A percentile compares a stretch with the other conserved stretches of the same genome.
Evolutionary conservation across 179 eudicot species (phyloP).

Genomic region (Heliamphora pulchella): DNA sequence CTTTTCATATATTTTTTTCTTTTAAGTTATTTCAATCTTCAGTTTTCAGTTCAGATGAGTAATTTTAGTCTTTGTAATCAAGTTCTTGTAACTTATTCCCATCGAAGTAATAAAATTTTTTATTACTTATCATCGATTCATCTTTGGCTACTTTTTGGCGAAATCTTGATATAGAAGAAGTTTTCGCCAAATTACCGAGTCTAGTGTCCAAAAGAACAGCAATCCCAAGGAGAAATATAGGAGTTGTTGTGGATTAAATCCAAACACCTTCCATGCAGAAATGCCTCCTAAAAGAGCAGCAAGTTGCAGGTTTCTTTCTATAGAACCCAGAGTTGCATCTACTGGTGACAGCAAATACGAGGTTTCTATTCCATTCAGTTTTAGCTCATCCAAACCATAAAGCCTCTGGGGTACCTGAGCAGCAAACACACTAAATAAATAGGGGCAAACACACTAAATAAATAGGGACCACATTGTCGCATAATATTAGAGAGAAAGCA

Average conservation of each 20-base stretch:
- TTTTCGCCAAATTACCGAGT: constrained; percentile 39
- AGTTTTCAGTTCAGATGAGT: no score
- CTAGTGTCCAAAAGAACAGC: constrained; percentile 63
- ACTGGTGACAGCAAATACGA: constrained; percentile 71
- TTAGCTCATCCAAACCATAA: constrained; percentile 81
- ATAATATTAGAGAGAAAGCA: neutral
- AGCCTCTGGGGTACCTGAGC: constrained; percentile 92
- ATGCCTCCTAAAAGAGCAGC: constrained; percentile 62
- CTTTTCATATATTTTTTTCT: no score
- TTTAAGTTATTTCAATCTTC: no score
- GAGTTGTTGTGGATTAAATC: constrained; percentile 51
- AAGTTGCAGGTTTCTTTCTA: constrained; percentile 71
- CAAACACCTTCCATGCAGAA: constrained; percentile 71
- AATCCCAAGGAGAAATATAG: constrained; percentile 58
- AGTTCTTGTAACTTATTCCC: no score
- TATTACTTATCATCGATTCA: no score
- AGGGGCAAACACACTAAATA: constrained; percentile 20
- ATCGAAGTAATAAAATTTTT: no score
- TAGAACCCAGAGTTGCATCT: constrained; percentile 75
- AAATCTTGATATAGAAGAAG: neutral
- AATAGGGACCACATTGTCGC: neutral
- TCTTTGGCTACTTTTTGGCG: no score
- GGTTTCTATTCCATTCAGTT: constrained; percentile 85
- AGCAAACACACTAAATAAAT: no score
- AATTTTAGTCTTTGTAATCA: no score